Evolutionary conservation across 2,329 filamentous ascomycete genomes (phyloP).

Genomic region (Daldinia sp.): DNA sequence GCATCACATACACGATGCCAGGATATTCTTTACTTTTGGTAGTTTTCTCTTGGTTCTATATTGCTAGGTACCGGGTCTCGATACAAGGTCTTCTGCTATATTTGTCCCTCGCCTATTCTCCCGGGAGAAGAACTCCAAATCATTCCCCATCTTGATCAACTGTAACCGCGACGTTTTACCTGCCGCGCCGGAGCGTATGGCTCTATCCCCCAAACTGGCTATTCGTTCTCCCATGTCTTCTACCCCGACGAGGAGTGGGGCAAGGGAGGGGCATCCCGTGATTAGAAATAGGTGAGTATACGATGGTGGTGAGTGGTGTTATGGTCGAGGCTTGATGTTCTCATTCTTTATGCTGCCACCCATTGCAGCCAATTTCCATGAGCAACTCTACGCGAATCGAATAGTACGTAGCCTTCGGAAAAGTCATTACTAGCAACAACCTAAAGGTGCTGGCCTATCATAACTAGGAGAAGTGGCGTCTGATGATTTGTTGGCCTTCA

Average conservation of each 20-base stretch:
- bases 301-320: conserved; percentile 13
- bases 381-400: neutral
- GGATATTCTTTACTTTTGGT: neutral
- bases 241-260: neutral
- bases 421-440: neutral
- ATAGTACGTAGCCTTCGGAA: neutral
- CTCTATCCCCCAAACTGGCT: conserved; percentile 1
- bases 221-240: conserved; percentile 1
- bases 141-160: conserved; percentile 4
- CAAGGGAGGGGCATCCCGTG: neutral
- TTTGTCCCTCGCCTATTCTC: conserved; percentile 5
- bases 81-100: conserved; percentile 5
- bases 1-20: neutral
- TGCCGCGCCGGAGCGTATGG: conserved; percentile 11
- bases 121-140: conserved; percentile 10
- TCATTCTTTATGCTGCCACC: conserved; percentile 15
- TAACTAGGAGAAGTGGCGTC: conserved; percentile 77
- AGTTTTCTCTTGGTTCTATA: conserved; percentile 18
- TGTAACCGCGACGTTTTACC: conserved; percentile 15
- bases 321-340: conserved; percentile 3
- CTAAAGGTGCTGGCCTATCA: neutral
- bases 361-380: conserved; percentile 11
- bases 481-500: conserved; percentile 82
- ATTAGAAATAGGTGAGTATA: neutral
- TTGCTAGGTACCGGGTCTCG: conserved; percentile 23